A percentile compares a stretch with the other conserved stretches of the same genome.
Evolutionary conservation across 441 rosid species (phyloP).

Genomic region (Rhodomyrtus psidioides): DNA sequence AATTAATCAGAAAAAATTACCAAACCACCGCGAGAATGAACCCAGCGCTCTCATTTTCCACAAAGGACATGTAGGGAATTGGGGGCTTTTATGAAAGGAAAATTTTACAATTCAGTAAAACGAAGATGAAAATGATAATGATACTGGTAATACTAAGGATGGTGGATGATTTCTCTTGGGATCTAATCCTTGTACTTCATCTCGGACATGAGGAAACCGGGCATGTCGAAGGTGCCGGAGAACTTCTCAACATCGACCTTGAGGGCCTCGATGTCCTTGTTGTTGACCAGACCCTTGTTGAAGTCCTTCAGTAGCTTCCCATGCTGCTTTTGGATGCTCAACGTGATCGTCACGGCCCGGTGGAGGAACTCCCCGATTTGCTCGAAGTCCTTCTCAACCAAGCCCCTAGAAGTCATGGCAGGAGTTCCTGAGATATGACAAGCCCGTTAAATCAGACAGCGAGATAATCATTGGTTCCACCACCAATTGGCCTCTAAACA

Average conservation of each 20-base stretch:
- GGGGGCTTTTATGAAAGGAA: background rate
- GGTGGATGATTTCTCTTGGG: background rate
- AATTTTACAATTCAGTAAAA: background rate
- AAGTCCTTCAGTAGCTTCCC: conserved; percentile 97
- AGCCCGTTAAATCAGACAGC: background rate
- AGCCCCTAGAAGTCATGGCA: conserved; percentile 97
- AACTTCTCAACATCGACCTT: conserved; percentile 94
- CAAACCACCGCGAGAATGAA: background rate
- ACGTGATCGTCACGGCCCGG: conserved; percentile 72
- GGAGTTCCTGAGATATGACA: conserved; percentile 58
- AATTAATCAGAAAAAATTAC: background rate
- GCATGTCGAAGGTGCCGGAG: conserved; percentile 77
- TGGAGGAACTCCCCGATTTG: conserved; percentile 89
- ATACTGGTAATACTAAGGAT: background rate
- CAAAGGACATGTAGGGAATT: background rate
- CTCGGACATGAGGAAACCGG: conserved; percentile 74
- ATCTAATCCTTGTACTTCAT: conserved; percentile 85
- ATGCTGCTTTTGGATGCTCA: conserved; percentile 70
- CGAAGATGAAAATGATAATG: background rate
- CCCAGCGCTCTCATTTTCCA: background rate
- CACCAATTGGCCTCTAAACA: background rate
- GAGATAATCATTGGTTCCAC: background rate
- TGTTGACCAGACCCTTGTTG: conserved; percentile 94
- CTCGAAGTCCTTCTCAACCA: conserved; percentile 94
- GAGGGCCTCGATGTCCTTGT: conserved; percentile 78